Evolutionary conservation across 768 basidiomycete genomes (phyloP).

Genomic region (Amylocystis lapponica): DNA sequence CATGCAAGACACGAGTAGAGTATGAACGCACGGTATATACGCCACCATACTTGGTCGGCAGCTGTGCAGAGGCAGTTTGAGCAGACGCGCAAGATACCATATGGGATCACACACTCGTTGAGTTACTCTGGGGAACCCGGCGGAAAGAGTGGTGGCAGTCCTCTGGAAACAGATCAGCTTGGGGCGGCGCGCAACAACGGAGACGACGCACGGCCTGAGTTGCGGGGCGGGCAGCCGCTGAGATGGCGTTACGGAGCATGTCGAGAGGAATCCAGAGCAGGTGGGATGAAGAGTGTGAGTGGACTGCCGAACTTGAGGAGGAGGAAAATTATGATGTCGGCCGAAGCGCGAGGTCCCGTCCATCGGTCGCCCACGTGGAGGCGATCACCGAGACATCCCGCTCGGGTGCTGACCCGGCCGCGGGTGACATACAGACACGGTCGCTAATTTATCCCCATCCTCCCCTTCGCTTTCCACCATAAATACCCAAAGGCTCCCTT

Average conservation of each 20-base stretch:
- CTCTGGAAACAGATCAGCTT: conserved; percentile 37
- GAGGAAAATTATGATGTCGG: no score
- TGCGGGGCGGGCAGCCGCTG: conserved; percentile 49
- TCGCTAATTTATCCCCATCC: no score
- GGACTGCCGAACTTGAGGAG: conserved; percentile 3
- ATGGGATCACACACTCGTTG: conserved; percentile 50
- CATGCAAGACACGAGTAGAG: conserved; percentile 10
- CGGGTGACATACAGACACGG: no score
- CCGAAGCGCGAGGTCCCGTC: conserved; percentile 12
- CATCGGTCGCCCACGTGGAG: no score
- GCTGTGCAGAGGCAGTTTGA: conserved; percentile 35
- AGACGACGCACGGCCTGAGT: conserved; percentile 44
- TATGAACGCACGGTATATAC: conserved; percentile 70
- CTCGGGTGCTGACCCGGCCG: no score
- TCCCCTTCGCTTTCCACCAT: no score
- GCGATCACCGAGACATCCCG: no score
- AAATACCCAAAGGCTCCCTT: no score
- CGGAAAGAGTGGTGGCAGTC: conserved; percentile 69
- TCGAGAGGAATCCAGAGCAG: conserved; percentile 24
- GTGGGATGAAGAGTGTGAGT: conserved; percentile 17
- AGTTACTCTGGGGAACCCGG: conserved; percentile 71
- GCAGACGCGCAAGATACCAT: not conserved
- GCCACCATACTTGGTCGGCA: conserved; percentile 86
- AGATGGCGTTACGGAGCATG: conserved; percentile 67
- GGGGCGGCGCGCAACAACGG: conserved; percentile 3